Conservation (phyloP, 2,329 filamentous ascomycete species). For the Colletotrichum lentis region DNA sequence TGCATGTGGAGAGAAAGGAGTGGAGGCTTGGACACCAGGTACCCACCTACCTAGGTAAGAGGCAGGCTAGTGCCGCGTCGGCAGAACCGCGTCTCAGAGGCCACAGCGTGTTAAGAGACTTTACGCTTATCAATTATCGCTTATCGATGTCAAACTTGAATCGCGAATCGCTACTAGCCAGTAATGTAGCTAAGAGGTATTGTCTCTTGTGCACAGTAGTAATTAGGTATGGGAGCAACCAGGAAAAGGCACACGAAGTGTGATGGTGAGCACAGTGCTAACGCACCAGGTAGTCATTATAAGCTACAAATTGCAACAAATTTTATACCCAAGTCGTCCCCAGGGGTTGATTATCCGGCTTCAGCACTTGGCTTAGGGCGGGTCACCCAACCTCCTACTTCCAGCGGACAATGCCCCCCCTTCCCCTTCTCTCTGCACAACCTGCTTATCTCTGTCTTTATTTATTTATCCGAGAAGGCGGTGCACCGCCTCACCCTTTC, state of each 20-base stretch:
- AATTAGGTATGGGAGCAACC: too few relatives aligned
- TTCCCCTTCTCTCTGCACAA: neutral
- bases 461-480: neutral
- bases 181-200: neutral
- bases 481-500: constrained; percentile 7
- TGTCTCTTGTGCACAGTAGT: too few relatives aligned
- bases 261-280: neutral
- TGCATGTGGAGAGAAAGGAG: neutral
- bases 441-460: neutral
- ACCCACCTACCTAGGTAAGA: neutral
- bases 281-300: neutral
- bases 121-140: constrained; percentile 21
- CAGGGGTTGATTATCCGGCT: neutral
- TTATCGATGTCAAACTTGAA: neutral
- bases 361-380: neutral
- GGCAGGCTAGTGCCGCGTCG: constrained; percentile 1
- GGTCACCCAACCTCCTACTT: neutral
- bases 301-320: neutral
- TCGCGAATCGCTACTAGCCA: neutral
- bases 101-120: constrained; percentile 9
- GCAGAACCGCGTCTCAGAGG: neutral
- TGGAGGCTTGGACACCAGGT: neutral
- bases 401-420: neutral
- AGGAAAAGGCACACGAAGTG: too few relatives aligned
- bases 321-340: neutral